Evolutionary conservation across 164 flowering plant species (phyloP), one percentile per base, ranked within the genome.

Genomic region (Vitis cinerea): DNA sequence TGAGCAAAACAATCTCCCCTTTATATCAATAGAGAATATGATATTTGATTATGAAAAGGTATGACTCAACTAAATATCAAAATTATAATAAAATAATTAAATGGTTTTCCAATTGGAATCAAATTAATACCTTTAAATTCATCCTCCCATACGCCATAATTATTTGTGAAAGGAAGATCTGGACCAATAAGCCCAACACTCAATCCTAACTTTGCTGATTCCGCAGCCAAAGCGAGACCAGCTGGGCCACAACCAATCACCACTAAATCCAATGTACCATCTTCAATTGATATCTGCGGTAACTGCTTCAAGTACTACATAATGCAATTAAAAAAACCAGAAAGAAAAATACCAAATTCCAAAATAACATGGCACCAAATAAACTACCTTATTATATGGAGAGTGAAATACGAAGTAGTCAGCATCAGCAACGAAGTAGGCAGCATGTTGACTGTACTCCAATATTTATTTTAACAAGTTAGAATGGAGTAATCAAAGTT

Each of bases 221-320:
- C 99, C 48, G 97, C 92, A 64, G 99, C 99, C 71, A 95, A 82
- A 67, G 99, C 87, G 53, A 95, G 88, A 68, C 98, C 99, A 63
- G 99, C 99, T 11, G 99, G 99, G 58, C 99, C 99, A 80, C 99
- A 95, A 27, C 99, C 98, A 72, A 95, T 92, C 37, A 95, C 97
- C 56, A 92, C 93, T 85, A 95, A 78, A 79, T 95, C 99, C 79
- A 91, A 74, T 57, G 84, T 23, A 49, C 67, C 55, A 64, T 84
- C 83, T 64, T 84, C 90, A 10, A 73, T n/a, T n/a, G 88, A 67
- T 71, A 95, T 87, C 14, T 84, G 79, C 55, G 87, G 90, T 67
- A 92, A 72, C 99, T 92, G 89, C 86, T n/a, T n/a, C n/a, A n/a
- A n/a, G n/a, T n/a, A n/a, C n/a, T n/a, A n/a, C n/a, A n/a, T n/a